Conservation (phyloP, 495 filamentous ascomycete species). For the Physcia stellaris region DNA sequence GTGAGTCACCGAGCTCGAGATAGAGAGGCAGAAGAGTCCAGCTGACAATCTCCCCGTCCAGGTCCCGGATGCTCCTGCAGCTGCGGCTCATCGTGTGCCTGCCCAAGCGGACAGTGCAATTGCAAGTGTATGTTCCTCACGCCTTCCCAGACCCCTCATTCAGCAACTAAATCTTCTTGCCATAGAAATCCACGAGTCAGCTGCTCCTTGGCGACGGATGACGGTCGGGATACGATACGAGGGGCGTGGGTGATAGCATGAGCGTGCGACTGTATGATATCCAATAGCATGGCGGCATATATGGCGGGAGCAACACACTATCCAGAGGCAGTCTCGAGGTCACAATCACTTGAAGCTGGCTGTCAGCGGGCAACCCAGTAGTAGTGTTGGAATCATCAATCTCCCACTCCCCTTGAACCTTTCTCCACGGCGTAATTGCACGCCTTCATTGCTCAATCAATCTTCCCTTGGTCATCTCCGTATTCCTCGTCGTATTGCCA, state of each 20-base stretch:
- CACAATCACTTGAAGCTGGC: neutral
- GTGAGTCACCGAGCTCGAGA: too few species aligned
- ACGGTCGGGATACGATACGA: neutral
- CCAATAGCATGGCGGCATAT: neutral
- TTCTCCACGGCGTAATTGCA: too few species aligned
- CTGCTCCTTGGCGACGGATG: neutral
- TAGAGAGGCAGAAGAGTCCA: too few species aligned
- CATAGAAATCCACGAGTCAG: neutral
- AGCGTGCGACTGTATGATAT: neutral
- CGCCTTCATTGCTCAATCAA: too few species aligned
- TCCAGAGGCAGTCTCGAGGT: neutral
- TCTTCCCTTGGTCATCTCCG: neutral
- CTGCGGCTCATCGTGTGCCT: slow-evolving; percentile 14
- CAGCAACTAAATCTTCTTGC: neutral
- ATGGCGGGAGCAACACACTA: neutral
- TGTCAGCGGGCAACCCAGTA: neutral
- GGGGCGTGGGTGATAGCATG: neutral
- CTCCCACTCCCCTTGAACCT: neutral
- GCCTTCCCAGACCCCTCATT: neutral
- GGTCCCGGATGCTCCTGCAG: slow-evolving; percentile 16
- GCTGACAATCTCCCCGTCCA: too few species aligned
- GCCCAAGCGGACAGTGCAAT: slow-evolving; percentile 14
- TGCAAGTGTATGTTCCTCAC: slow-evolving; percentile 10
- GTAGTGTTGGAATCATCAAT: neutral
- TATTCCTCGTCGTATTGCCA: neutral